phyloP scores from a whole-genome alignment of 2,329 filamentous ascomycete species.

The Davidsoniella eucalypti region DNA sequence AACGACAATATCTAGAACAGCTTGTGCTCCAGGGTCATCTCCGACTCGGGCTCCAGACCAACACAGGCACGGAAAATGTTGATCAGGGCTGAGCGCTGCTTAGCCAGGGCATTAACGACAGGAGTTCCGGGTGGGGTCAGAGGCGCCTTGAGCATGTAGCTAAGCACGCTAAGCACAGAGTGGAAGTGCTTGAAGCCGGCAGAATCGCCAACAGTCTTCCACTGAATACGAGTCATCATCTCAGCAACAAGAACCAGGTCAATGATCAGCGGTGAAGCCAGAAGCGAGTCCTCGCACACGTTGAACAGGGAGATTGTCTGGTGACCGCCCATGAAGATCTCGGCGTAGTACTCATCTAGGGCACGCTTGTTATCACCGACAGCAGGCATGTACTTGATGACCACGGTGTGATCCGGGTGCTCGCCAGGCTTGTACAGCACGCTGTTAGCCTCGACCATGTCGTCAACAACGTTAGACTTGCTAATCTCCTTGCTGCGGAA shows the following conservation, averaged over 20 bases:
- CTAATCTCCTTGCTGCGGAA: constrained; percentile 99
- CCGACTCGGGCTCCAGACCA: constrained; percentile 88
- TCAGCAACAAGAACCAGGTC: constrained; percentile 85
- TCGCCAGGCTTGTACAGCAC: constrained; percentile 84
- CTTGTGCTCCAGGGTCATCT: constrained; percentile 99
- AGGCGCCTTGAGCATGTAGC: constrained; percentile 98
- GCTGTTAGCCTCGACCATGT: constrained; percentile 94
- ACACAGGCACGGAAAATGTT: constrained; percentile 99
- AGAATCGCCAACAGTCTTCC: constrained; percentile 48
- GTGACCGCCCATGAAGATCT: constrained; percentile 97
- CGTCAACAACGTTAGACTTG: constrained; percentile 97
- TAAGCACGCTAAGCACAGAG: constrained; percentile 87
- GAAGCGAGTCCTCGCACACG: constrained; percentile 93
- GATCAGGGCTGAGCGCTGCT: constrained; percentile 85
- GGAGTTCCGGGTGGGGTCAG: constrained; percentile 87
- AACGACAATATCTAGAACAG: constrained; percentile 43
- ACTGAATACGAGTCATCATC: constrained; percentile 97
- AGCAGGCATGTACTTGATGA: constrained; percentile 99
- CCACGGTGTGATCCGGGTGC: constrained; percentile 94
- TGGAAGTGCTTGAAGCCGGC: constrained; percentile 83
- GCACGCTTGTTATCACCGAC: constrained; percentile 99
- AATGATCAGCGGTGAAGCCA: constrained; percentile 93
- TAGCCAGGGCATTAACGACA: constrained; percentile 86
- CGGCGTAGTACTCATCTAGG: constrained; percentile 95
- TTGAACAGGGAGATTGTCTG: constrained; percentile 98